A percentile compares a stretch with the other conserved stretches of the same genome.
Evolutionary conservation across 129 eudicot genomes (phyloP).

Genomic region (Tanacetum coccineum): DNA sequence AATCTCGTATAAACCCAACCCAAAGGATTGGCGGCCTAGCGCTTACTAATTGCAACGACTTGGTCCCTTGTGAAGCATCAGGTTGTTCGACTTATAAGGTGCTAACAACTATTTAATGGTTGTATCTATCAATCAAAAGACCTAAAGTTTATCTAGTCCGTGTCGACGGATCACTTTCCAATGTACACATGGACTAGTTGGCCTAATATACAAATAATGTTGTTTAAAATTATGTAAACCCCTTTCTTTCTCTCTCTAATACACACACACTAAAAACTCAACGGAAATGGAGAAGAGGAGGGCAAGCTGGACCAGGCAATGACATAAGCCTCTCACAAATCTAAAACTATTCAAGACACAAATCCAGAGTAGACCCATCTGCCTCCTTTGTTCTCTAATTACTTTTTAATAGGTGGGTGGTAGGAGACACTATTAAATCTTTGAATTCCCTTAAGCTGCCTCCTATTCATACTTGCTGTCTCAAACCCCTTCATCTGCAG

Average conservation of each 20-base stretch:
- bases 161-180: not conserved
- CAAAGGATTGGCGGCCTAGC: not conserved
- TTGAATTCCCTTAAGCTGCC: constrained; percentile 6
- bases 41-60: not conserved
- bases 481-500: constrained; percentile 12
- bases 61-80: no score
- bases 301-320: constrained; percentile 20
- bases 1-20: not conserved
- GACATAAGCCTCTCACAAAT: constrained; percentile 15
- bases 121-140: not conserved
- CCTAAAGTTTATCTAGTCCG: not conserved
- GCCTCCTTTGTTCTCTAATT: constrained; percentile 26
- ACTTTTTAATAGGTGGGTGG: constrained; percentile 13
- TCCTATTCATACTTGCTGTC: constrained; percentile 19
- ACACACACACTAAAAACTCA: constrained; percentile 9
- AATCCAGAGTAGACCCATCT: constrained; percentile 24
- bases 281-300: constrained; percentile 22
- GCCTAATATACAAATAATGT: not conserved
- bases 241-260: constrained; percentile 17
- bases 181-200: not conserved
- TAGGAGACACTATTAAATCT: constrained; percentile 24
- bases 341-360: constrained; percentile 11
- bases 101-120: not conserved
- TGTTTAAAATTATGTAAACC: not conserved
- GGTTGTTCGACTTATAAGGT: not conserved